Base-by-base conservation (phyloP, 371 early-diverging fungal species). In the Mucor plumbeus region DNA sequence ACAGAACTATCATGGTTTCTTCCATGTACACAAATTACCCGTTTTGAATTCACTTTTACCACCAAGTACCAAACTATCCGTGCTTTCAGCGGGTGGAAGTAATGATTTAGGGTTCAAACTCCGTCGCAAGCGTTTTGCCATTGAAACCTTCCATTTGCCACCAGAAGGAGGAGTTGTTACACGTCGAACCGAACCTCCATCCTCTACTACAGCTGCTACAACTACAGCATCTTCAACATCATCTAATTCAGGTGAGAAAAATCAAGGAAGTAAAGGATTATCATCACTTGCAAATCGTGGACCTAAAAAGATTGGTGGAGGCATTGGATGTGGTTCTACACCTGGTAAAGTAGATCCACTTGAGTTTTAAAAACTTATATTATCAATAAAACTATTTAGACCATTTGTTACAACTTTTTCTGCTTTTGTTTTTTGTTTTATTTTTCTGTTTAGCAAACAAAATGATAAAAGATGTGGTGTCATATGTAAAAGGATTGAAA, bases 141-240 rank as follows among this genome's bases (percentile, higher is more conserved):
- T 97, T 35, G 97, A 97, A 68, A 91, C 95, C 0, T 96, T 95
- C 79, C 90, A 92, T 72, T 75, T 97, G 61, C 98, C 98, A 14
- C 95, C 96, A 7, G 97, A 97, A 70, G 93, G 93, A 40, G 92
- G 92, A 7, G 87, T 91, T 2, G 85, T 86, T 9, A 91, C 91
- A 50, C 78, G 92, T 36, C 84, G 91, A 34, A 85, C 88, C 0
- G 81, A 87, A 21, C 74, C 81, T 33, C 71, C 78, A 9, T 17
- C 62, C 35, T 26, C 57, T 14, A 21, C 56, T 15, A 33, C 63
- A 17, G 13, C 40, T 5, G 15, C 40, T 2, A 26, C 48, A 57
- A 15, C 35, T 38, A 17, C 43, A 7, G 33, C 56, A 17, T 36
- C 63, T 2, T 35, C 38, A 0, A 31, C 59, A 26, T 3, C 26